phyloP scores from a whole-genome alignment of 169 alveolate species.

The Eimeria necatrix region DNA sequence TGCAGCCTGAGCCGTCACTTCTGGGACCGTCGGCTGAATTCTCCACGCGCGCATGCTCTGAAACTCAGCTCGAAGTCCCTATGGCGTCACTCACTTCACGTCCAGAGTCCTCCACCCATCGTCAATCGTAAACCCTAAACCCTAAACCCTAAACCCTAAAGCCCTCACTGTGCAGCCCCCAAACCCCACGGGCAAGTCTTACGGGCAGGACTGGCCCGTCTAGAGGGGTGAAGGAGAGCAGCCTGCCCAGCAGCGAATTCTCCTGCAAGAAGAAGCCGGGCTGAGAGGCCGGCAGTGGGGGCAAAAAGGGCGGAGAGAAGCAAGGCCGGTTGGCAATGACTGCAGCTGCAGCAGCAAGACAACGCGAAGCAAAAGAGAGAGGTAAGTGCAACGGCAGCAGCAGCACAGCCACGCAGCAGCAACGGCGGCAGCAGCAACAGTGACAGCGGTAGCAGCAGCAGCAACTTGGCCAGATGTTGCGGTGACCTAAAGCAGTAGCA shows the following conservation, averaged over 20 bases:
- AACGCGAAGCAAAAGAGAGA: not conserved
- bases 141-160: constrained; percentile 13
- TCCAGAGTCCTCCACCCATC: too few relatives aligned
- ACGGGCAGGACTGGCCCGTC: constrained; percentile 71
- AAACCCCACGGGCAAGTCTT: not conserved
- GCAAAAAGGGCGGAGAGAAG: constrained; percentile 33
- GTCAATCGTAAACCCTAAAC: not conserved
- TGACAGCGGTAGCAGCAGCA: not conserved
- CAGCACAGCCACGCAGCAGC: constrained; percentile 1
- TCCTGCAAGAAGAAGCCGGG: constrained; percentile 83
- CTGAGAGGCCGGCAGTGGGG: constrained; percentile 58
- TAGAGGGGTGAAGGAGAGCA: constrained; percentile 81
- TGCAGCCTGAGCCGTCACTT: not conserved
- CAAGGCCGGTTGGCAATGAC: not conserved
- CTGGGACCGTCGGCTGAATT: too few relatives aligned
- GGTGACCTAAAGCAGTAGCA: not conserved
- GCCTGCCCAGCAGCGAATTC: constrained; percentile 83
- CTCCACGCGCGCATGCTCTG: too few relatives aligned
- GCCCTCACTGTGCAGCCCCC: not conserved
- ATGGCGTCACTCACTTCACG: too few relatives aligned
- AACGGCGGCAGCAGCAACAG: too few relatives aligned
- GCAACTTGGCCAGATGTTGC: not conserved
- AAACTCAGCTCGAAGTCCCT: too few relatives aligned
- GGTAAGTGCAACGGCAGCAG: not conserved
- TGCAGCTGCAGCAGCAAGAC: constrained; percentile 20